phyloP scores from a whole-genome alignment of 2,329 filamentous ascomycete genomes.

The Diaporthe australafricana region DNA sequence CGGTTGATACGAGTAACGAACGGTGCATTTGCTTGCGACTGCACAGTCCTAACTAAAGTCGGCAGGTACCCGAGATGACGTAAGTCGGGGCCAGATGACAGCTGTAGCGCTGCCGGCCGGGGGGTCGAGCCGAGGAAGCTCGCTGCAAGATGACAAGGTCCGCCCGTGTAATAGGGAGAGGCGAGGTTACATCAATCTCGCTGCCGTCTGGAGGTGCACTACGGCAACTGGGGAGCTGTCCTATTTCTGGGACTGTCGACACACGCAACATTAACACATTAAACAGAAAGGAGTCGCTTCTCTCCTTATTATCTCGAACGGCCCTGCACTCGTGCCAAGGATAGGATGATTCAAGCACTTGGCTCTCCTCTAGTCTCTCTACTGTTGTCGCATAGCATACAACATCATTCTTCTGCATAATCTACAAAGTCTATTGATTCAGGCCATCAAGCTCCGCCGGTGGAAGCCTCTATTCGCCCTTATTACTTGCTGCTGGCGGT shows the following conservation, averaged over 20 bases:
- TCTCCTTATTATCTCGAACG: neutral
- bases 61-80: constrained; percentile 13
- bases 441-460: neutral
- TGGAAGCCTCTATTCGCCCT: neutral
- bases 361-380: neutral
- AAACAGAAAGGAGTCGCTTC: constrained; percentile 19
- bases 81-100: constrained; percentile 19
- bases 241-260: constrained; percentile 29
- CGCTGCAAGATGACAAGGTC: constrained; percentile 4
- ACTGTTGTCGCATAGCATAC: neutral
- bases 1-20: neutral
- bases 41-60: neutral
- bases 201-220: constrained; percentile 12
- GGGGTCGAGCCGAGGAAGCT: constrained; percentile 13
- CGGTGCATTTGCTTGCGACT: neutral
- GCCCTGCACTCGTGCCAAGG: neutral
- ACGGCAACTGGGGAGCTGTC: neutral
- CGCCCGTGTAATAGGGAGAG: constrained; percentile 17
- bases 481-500: neutral
- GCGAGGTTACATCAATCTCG: constrained; percentile 33
- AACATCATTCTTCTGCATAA: constrained; percentile 11
- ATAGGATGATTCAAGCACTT: constrained; percentile 14
- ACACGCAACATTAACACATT: neutral
- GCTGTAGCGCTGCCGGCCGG: constrained; percentile 14
- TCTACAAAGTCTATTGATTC: neutral